Evolutionary conservation across 1,284 basidiomycete genomes (phyloP).

Genomic region (Pseudozyma flocculosa): DNA sequence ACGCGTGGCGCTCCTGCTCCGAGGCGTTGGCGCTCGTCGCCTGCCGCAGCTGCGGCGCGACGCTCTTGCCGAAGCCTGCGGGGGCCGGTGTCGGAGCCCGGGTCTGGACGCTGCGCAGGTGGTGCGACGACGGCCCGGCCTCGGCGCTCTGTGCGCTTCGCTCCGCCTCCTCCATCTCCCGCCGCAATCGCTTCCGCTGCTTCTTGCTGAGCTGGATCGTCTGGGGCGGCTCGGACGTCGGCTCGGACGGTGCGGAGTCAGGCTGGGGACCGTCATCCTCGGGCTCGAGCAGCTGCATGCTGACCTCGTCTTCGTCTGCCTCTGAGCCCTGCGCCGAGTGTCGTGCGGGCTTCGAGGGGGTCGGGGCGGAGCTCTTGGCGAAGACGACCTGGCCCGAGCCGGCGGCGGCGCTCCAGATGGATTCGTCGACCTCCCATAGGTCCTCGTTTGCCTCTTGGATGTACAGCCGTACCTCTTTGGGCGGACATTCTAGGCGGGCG

Average conservation of each 20-base stretch:
- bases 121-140: too few species aligned
- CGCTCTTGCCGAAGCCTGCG: background rate
- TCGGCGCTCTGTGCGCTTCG: too few species aligned
- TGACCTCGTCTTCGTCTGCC: too few species aligned
- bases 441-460: background rate
- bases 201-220: background rate
- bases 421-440: background rate
- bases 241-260: background rate
- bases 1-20: background rate
- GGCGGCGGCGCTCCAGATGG: background rate
- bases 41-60: too few species aligned
- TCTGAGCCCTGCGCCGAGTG: too few species aligned
- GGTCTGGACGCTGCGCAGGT: background rate
- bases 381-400: background rate
- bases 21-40: background rate
- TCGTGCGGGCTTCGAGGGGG: too few species aligned
- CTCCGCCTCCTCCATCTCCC: background rate
- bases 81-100: background rate
- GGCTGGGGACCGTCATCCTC: background rate
- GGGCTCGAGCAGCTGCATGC: too few species aligned
- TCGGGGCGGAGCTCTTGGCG: too few species aligned
- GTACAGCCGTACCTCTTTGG: background rate
- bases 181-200: background rate
- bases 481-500: background rate
- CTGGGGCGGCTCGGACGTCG: too few species aligned